Base-by-base conservation (phyloP, 1,284 basidiomycete genomes). In the Naganishia albida region DNA sequence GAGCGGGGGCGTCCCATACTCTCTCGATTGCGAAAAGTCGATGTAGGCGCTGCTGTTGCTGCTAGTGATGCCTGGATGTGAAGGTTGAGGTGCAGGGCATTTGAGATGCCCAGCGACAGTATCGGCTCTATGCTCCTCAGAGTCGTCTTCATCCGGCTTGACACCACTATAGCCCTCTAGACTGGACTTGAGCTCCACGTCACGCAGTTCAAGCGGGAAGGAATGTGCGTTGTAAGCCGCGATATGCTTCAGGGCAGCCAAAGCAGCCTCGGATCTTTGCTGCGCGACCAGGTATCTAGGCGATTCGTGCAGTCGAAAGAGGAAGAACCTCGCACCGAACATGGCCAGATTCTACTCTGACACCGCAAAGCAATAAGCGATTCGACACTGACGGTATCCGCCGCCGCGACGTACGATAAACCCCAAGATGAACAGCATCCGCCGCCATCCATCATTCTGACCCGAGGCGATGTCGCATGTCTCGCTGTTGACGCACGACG, bases 221-320 rank as follows among this genome's bases (percentile, higher is more conserved):
- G 34, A 15, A n/a, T 26, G 44, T 2, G 38, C 23, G 75, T 97
- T 96, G 79, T 88, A 93, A 46, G 83, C 83, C 1, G 89, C 90
- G 50, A 97, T 96, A 68, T 88, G 80, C 70, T 88, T 86, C 0
- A 97, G 82, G 1, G 87, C 87, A 68, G 89, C 84, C 46, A 93
- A 79, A 0, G 93, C 93, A 72, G 95, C 92, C 62, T 86, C 84
- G 34, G 84, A 85, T 38, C 91, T 84, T 10, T 91, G 91, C 0
- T 88, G 87, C 50, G 91, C 86, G 13, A 93, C 91, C 63, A 97
- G 87, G 73, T 87, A 95, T 40, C 92, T 86, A 10, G 95, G 93
- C 0, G 92, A 95, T 79, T 99, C 95, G 75, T 95, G 88, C 18
- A 99, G 81, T 10, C 86, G 85, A 83, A 98, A 96, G 76, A 97